Evolutionary conservation across 371 early-diverging fungal genomes (phyloP).

Genomic region (Syncephalis fuscata): DNA sequence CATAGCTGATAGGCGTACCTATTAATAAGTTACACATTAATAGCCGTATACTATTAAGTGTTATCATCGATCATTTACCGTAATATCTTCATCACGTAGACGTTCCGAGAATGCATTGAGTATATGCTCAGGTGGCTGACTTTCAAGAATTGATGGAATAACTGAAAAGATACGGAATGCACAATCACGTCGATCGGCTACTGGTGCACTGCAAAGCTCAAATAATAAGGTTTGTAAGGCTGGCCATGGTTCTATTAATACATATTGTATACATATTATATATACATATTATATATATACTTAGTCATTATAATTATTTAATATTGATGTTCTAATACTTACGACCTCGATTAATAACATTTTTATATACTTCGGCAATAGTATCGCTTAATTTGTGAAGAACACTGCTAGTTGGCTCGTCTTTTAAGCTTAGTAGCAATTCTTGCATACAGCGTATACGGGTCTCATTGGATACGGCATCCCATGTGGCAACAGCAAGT

Average conservation of each 20-base stretch:
- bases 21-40: conserved; percentile 3
- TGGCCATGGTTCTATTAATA: conserved; percentile 45
- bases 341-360: conserved; percentile 43
- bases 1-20: conserved; percentile 74
- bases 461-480: conserved; percentile 38
- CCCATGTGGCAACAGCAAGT: conserved; percentile 38
- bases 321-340: conserved; percentile 11
- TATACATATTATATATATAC: too few relatives aligned
- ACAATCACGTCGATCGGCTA: conserved; percentile 61
- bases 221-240: conserved; percentile 63
- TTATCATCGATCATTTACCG: neutral
- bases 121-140: conserved; percentile 23
- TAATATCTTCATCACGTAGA: neutral
- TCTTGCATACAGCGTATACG: conserved; percentile 44
- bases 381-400: conserved; percentile 86
- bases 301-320: neutral
- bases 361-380: conserved; percentile 69
- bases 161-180: conserved; percentile 77
- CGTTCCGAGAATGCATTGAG: neutral
- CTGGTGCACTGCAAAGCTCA: conserved; percentile 56
- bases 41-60: neutral
- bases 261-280: neutral
- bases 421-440: conserved; percentile 55
- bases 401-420: conserved; percentile 50
- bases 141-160: conserved; percentile 57